Base-by-base conservation (phyloP, 306 rosid species). In the Quillaja saponaria region DNA sequence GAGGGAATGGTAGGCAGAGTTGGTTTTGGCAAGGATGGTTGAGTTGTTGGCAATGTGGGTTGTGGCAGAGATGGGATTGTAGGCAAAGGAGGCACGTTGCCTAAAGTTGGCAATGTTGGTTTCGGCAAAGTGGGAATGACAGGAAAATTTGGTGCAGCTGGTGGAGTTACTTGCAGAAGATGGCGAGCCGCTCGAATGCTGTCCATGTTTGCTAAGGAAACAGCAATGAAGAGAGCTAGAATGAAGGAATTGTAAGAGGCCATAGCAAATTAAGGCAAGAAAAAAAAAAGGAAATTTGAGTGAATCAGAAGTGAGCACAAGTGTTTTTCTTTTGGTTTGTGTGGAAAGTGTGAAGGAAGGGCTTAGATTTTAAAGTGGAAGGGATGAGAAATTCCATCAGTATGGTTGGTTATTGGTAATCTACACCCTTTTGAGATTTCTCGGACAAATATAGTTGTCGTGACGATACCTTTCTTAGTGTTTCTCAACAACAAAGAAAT, bases 181-280 rank as follows among this genome's bases (percentile, higher is more conserved):
- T 65, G 18, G 25, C 73, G 64, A 56, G 73, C 64, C 45, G 65
- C 72, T 8, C 51, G 9, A 28, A 44, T 57, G 37, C 2, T 39
- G 1, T 70, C 60, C 57, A 76, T 44, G 68, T 10, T 52, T 59
- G 76, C 58, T 59, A 76, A 37, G 33, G 69, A 69, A 17, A 71
- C 11, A 11, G 66, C 76, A 70, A 76, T 14, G 56, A 65, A 33
- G 17, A 76, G 3, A 18, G 66, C 73, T 5, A 71, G 45, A 8
- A 56, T 57, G 61, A 76, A 46, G 61, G 20, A 70, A 19, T 4
- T 71, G 48, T 14, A 17, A 15, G 65, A 59, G 60, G 77, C 73
- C 80, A 76, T 51, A 15, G 48, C 48, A 4, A 42, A 13, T 42
- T 42, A 14, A 66, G 53, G 41, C 41, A 25, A 4, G 4, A 25